phyloP scores from a whole-genome alignment of 2,329 filamentous ascomycete genomes.

The Colletotrichum gloeosporioides region DNA sequence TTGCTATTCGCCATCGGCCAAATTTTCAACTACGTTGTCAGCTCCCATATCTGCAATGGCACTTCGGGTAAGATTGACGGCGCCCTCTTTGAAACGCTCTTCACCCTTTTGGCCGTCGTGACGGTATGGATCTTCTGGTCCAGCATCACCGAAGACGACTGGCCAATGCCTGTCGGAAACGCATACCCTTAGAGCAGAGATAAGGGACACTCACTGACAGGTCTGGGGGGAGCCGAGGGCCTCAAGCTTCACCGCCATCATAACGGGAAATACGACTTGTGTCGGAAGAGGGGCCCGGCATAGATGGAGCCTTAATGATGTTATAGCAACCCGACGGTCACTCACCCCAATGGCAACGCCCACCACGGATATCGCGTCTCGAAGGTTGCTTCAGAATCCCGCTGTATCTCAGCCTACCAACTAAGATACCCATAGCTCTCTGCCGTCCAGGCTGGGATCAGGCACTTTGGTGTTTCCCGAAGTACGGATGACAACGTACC shows the following conservation, averaged over 20 bases:
- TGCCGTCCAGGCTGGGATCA: not conserved
- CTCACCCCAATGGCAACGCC: not conserved
- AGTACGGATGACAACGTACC: not conserved
- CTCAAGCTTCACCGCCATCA: not conserved
- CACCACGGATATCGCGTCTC: not conserved
- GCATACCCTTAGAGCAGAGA: constrained; percentile 38
- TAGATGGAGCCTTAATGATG: not conserved
- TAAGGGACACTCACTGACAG: not conserved
- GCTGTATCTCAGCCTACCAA: not conserved
- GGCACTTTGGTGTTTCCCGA: not conserved
- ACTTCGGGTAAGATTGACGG: constrained; percentile 89
- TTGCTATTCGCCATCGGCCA: constrained; percentile 91
- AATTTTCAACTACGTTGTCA: constrained; percentile 95
- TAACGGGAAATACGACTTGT: too few species aligned
- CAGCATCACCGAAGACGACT: constrained; percentile 98
- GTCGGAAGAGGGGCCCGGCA: not conserved
- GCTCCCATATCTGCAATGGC: constrained; percentile 86
- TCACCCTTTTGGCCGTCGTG: constrained; percentile 84
- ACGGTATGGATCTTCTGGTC: constrained; percentile 97
- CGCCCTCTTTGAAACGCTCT: constrained; percentile 89
- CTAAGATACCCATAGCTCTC: not conserved
- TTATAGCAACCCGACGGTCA: not conserved
- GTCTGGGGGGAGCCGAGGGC: not conserved
- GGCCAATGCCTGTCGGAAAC: constrained; percentile 67
- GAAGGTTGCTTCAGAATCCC: not conserved